Base-by-base conservation (phyloP, 495 filamentous ascomycete genomes). In the Rhypophila decipiens region DNA sequence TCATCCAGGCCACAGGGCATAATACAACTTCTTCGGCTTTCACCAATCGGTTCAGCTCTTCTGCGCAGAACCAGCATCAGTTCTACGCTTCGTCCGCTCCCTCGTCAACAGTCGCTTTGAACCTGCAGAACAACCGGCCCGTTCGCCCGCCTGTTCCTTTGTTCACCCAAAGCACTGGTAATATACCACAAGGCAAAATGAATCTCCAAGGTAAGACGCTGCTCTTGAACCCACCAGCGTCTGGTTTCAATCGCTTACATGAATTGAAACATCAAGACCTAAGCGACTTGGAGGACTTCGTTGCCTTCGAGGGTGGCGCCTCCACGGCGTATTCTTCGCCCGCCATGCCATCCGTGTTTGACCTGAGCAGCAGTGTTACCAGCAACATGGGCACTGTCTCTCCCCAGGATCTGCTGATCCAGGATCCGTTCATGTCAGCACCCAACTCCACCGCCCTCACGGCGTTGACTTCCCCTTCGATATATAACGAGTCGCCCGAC, bases 401-500 rank as follows among this genome's bases (percentile, higher is more conserved):
- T 45, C 91, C 91, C 12, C 82, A 84, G 63, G 89, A 96, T 55
- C 69, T 96, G 36, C 75, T 89, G 60, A 66, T 86, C 51, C 57
- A 64, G 42, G 85, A 88, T 50, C 71, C 75, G 15, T 72, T 71
- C 57, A 69, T 74, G 57, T 93, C 89, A 45, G 82, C 88, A 23
- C 88, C 89, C 33, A 87, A 88, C 44, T 95, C 90, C 0, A 73
- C 84, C 34, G 81, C 88, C 12, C 85, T 89, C 60, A 94, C 90
- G 5, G 83, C 89, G 49, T 56, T 96, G 55, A 93, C 89, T 45
- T 94, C 90, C 44, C 90, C 87, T 24, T 83, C 79, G 17, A 74
- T 86, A 19, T 80, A 84, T 33, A 82, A 80, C 64, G 86, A 84
- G 47, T 90, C 87, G 29, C 88, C 88, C 17, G 80, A 73, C 29